phyloP scores from a whole-genome alignment of 768 basidiomycete genomes.

The Lentinus tigrinus region DNA sequence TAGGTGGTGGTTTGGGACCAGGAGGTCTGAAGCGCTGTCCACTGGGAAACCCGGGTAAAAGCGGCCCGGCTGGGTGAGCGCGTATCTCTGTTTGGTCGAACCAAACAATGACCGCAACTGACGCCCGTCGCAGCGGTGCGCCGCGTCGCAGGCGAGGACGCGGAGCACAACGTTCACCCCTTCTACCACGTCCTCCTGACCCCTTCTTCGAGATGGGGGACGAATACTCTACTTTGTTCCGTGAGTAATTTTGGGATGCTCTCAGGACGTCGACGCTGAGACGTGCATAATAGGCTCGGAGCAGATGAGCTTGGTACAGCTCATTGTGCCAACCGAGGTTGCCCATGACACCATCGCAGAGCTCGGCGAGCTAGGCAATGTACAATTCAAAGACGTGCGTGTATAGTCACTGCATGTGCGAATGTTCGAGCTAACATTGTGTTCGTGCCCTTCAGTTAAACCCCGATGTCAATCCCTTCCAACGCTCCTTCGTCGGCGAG shows the following conservation, averaged over 20 bases:
- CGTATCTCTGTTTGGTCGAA: background rate
- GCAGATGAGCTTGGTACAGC: conserved; percentile 96
- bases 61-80: background rate
- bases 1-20: too few relatives aligned
- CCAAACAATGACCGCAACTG: background rate
- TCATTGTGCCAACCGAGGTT: conserved; percentile 95
- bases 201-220: conserved; percentile 52
- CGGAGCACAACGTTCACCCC: conserved; percentile 6
- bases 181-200: conserved; percentile 9
- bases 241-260: conserved; percentile 35
- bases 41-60: background rate
- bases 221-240: conserved; percentile 83
- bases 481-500: conserved; percentile 96
- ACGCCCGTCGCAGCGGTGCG: background rate
- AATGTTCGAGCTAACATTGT: background rate
- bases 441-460: conserved; percentile 62
- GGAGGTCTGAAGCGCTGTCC: too few relatives aligned
- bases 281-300: conserved; percentile 72
- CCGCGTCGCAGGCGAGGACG: too few relatives aligned
- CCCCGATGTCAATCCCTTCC: conserved; percentile 93
- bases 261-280: conserved; percentile 15
- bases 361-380: conserved; percentile 91
- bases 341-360: conserved; percentile 96
- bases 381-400: conserved; percentile 96
- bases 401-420: background rate